phyloP scores from a whole-genome alignment of 2,329 filamentous ascomycete genomes.

The Anthostomella pinea region DNA sequence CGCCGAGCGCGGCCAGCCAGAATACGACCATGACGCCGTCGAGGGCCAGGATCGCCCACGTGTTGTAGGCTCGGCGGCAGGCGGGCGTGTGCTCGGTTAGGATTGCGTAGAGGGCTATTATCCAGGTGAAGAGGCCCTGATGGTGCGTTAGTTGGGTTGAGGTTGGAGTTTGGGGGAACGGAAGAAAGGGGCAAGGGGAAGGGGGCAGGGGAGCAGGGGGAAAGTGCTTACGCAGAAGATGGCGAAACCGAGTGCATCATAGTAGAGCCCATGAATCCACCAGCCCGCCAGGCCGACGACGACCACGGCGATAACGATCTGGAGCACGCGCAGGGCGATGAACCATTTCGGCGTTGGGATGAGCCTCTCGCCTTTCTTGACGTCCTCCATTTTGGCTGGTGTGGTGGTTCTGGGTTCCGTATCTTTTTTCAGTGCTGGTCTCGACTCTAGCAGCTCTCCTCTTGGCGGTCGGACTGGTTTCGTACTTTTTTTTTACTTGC shows the following conservation, averaged over 20 bases:
- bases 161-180: background rate
- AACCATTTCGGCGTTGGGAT: constrained; percentile 44
- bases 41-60: constrained; percentile 42
- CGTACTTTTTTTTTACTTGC: too few species aligned
- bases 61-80: constrained; percentile 39
- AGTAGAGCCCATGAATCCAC: constrained; percentile 40
- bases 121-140: constrained; percentile 46
- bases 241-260: constrained; percentile 39
- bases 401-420: too few species aligned
- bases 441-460: too few species aligned
- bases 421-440: too few species aligned
- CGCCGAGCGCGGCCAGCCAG: constrained; percentile 44
- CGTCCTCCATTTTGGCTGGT: constrained; percentile 17
- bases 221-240: constrained; percentile 39
- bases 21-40: constrained; percentile 44
- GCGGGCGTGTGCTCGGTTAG: constrained; percentile 38
- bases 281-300: constrained; percentile 42
- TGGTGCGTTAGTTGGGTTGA: constrained; percentile 9
- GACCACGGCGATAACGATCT: constrained; percentile 41
- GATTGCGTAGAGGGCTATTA: constrained; percentile 41
- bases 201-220: background rate
- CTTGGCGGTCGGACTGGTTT: too few species aligned
- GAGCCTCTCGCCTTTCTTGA: constrained; percentile 28
- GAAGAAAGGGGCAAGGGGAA: background rate
- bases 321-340: constrained; percentile 38